These are phyloP conservation scores for Backusella sp. DNA, from an alignment of 192 early-diverging fungal genomes.

Conservation along the genomic window DNA sequence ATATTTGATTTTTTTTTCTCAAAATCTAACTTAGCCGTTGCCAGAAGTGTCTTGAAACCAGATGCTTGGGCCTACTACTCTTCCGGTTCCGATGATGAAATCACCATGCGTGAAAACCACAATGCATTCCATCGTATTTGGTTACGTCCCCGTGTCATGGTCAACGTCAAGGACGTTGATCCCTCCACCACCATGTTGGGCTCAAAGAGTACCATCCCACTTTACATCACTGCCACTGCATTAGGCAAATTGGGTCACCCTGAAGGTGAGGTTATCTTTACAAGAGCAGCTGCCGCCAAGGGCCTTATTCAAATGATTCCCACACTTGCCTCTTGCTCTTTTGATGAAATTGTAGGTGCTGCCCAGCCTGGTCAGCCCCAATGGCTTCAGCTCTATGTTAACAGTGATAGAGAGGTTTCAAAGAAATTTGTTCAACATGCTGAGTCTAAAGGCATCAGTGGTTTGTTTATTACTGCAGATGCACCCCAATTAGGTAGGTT, in stretches of 20 bases:
- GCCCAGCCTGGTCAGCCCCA: slow-evolving; percentile 41
- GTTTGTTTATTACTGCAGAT: slow-evolving; percentile 81
- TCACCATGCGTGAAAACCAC: slow-evolving; percentile 79
- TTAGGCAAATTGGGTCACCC: slow-evolving; percentile 70
- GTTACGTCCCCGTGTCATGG: slow-evolving; percentile 70
- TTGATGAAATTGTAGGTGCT: slow-evolving; percentile 63
- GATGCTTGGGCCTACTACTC: slow-evolving; percentile 86
- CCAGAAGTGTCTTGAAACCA: slow-evolving; percentile 49
- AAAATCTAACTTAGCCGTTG: slow-evolving; percentile 41
- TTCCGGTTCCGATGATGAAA: slow-evolving; percentile 79
- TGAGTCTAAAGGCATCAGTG: slow-evolving; percentile 76
- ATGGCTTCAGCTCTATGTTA: slow-evolving; percentile 87
- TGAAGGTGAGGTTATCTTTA: slow-evolving; percentile 70
- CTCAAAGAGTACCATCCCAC: slow-evolving; percentile 53
- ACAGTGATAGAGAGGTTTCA: slow-evolving; percentile 63
- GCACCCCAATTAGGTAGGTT: slow-evolving; percentile 59
- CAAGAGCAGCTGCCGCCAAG: slow-evolving; percentile 42
- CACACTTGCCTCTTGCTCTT: slow-evolving; percentile 69
- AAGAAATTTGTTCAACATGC: slow-evolving; percentile 68
- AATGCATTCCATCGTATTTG: slow-evolving; percentile 72
- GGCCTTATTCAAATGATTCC: slow-evolving; percentile 77
- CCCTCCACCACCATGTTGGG: slow-evolving; percentile 66
- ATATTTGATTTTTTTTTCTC: too few relatives aligned
- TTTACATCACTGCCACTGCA: slow-evolving; percentile 80
- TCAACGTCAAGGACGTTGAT: slow-evolving; percentile 66